Evolutionary conservation across 2,329 filamentous ascomycete species (phyloP), one percentile per base, ranked within the genome.

Genomic region (Esteya vermicola): DNA sequence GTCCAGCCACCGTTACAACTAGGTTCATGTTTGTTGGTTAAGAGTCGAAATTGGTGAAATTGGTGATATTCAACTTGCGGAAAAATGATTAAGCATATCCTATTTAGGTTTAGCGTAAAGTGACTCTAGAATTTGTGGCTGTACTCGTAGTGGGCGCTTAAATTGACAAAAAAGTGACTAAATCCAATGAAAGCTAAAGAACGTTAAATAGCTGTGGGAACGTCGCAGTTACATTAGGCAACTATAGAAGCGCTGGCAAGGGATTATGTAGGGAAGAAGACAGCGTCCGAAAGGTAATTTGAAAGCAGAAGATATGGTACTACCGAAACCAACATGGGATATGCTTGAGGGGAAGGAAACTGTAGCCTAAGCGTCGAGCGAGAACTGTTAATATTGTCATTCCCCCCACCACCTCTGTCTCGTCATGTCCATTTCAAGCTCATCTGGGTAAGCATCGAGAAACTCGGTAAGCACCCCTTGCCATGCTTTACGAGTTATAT

Each of bases 121-220:
- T n/a, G n/a, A n/a, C n/a, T n/a, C n/a, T n/a, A n/a, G n/a, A n/a
- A n/a, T n/a, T n/a, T n/a, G n/a, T n/a, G n/a, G n/a, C n/a, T n/a
- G n/a, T n/a, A n/a, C n/a, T n/a, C n/a, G n/a, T n/a, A n/a, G n/a
- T n/a, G n/a, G n/a, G n/a, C n/a, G n/a, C n/a, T n/a, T n/a, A n/a
- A n/a, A n/a, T n/a, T n/a, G n/a, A n/a, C n/a, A n/a, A n/a, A n/a
- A n/a, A n/a, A n/a, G n/a, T n/a, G n/a, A n/a, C n/a, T n/a, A n/a
- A n/a, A n/a, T n/a, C n/a, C n/a, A n/a, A n/a, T n/a, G n/a, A n/a
- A n/a, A n/a, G n/a, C n/a, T n/a, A n/a, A n/a, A n/a, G n/a, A n/a
- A n/a, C n/a, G n/a, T n/a, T n/a, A n/a, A n/a, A n/a, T n/a, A n/a
- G 54, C 51, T 19, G 51, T 66, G 6, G 61, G 63, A 2, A 61